phyloP scores from a whole-genome alignment of 371 early-diverging fungal genomes.

The Mortierella sp. region DNA sequence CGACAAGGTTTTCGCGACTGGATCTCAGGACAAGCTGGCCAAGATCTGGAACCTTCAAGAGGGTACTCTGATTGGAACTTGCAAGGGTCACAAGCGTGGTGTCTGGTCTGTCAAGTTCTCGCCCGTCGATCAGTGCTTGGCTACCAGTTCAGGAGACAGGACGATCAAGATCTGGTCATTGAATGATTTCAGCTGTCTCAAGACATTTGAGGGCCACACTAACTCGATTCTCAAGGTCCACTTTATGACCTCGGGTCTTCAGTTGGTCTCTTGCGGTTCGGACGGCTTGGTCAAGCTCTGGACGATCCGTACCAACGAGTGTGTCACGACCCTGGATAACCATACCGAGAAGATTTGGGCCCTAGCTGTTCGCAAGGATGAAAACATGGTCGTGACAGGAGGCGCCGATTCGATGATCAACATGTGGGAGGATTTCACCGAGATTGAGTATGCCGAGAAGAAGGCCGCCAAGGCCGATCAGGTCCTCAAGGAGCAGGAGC shows the following conservation, averaged over 20 bases:
- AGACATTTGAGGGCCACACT: conserved; percentile 97
- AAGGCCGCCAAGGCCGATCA: conserved; percentile 77
- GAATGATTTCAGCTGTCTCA: conserved; percentile 86
- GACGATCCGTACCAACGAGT: conserved; percentile 92
- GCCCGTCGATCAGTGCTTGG: conserved; percentile 89
- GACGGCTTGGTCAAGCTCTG: conserved; percentile 97
- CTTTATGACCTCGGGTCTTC: conserved; percentile 90
- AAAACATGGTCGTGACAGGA: conserved; percentile 85
- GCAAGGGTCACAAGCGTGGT: conserved; percentile 96
- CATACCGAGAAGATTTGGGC: conserved; percentile 98
- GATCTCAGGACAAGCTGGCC: conserved; percentile 97
- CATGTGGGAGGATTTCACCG: conserved; percentile 94
- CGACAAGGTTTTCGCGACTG: conserved; percentile 94
- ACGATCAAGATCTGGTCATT: conserved; percentile 96
- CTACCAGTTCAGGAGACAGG: conserved; percentile 94
- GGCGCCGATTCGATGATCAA: conserved; percentile 92
- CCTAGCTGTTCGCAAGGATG: conserved; percentile 80
- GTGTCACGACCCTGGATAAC: conserved; percentile 90
- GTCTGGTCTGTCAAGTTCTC: conserved; percentile 95
- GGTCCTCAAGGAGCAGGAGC: conserved; percentile 89
- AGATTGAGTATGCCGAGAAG: conserved; percentile 82
- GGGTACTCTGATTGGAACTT: conserved; percentile 86
- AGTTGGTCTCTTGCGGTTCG: conserved; percentile 88
- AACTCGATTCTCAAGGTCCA: conserved; percentile 90
- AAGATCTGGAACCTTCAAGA: conserved; percentile 93